phyloP scores from a whole-genome alignment of 495 filamentous ascomycete species.

The Pseudoneurospora amorphoporcata region DNA sequence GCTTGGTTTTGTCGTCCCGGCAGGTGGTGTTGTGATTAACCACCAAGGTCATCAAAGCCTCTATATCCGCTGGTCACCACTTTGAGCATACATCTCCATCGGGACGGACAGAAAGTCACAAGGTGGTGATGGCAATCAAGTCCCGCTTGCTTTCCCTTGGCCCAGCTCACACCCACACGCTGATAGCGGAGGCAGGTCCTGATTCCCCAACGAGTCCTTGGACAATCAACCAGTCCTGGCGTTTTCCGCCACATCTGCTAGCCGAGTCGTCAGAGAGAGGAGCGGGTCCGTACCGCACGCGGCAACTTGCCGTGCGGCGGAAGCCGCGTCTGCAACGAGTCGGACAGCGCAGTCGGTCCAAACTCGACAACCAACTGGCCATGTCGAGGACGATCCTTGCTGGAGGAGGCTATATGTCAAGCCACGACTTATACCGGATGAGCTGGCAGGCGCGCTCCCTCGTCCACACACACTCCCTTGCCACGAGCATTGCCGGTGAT shows the following conservation, averaged over 20 bases:
- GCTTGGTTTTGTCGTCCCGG: neutral
- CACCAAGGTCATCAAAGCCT: neutral
- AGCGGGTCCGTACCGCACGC: neutral
- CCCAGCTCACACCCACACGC: conserved; percentile 4
- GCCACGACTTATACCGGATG: neutral
- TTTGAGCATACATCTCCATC: conserved; percentile 11
- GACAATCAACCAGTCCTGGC: neutral
- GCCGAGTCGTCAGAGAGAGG: neutral
- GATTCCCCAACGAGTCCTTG: neutral
- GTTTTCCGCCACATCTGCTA: neutral
- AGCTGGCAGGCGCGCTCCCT: neutral
- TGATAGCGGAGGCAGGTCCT: conserved; percentile 5
- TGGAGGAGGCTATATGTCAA: neutral
- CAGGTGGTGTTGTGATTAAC: neutral
- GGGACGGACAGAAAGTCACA: conserved; percentile 18
- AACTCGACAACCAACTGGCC: neutral
- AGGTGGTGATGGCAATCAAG: conserved; percentile 25
- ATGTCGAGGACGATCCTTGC: neutral
- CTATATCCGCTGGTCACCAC: conserved; percentile 3
- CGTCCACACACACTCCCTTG: neutral
- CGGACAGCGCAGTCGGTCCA: neutral
- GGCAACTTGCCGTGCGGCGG: neutral
- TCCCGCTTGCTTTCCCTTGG: conserved; percentile 15
- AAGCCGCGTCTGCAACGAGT: neutral
- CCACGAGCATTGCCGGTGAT: neutral